A percentile compares a stretch with the other conserved stretches of the same genome.
Conservation (phyloP, 192 early-diverging fungal genomes). For the Oehlia diaphana region DNA sequence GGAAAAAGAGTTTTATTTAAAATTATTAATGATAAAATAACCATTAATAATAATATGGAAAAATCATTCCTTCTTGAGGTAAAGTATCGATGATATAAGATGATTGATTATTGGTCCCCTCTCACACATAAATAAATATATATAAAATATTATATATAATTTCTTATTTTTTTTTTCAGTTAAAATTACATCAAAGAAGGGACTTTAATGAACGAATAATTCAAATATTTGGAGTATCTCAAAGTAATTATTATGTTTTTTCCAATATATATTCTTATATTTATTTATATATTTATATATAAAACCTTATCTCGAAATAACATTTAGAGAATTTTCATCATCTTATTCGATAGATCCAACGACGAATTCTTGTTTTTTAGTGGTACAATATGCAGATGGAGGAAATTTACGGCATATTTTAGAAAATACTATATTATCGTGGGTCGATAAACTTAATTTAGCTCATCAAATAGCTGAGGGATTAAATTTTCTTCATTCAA, state of each 20-base stretch:
- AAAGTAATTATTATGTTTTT: neutral
- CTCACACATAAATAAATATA: neutral
- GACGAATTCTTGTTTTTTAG: neutral
- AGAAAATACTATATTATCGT: neutral
- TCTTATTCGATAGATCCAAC: neutral
- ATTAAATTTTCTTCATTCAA: neutral
- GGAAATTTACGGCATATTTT: neutral
- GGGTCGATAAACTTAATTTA: neutral
- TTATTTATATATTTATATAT: neutral
- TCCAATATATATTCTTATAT: neutral
- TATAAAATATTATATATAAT: neutral
- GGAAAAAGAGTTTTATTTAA: neutral
- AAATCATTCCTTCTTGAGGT: neutral
- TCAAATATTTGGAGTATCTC: neutral
- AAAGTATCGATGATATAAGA: neutral
- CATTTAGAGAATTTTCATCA: neutral
- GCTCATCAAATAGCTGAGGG: neutral
- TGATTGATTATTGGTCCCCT: neutral
- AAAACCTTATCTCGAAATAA: too few relatives aligned
- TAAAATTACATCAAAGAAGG: neutral
- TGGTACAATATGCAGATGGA: neutral
- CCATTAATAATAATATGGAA: neutral
- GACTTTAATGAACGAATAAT: constrained; percentile 7
- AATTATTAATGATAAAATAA: neutral
- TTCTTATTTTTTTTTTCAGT: neutral